Percentiles rank a stretch among this genome's conserved stretches.
These are phyloP conservation scores for Zalaria obscura DNA, from an alignment of 2,329 filamentous ascomycete species.

Conservation along the genomic window DNA sequence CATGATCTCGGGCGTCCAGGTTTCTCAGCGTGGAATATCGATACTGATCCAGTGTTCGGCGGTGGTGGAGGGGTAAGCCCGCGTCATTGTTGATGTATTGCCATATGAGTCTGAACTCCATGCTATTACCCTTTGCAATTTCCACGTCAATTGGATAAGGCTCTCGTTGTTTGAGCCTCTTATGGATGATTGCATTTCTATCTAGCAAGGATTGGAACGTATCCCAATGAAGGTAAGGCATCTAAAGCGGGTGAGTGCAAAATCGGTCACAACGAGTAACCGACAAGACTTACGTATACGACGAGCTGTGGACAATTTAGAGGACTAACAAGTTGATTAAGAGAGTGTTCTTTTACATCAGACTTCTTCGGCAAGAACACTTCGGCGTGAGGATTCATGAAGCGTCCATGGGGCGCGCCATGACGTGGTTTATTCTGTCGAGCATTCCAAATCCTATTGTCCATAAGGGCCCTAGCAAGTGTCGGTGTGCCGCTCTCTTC, in stretches of 20 bases:
- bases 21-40: slow-evolving; percentile 48
- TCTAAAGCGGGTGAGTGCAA: slow-evolving; percentile 21
- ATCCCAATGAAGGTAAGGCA: slow-evolving; percentile 51
- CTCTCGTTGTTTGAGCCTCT: slow-evolving; percentile 39
- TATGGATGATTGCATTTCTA: slow-evolving; percentile 40
- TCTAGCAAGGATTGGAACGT: slow-evolving; percentile 44
- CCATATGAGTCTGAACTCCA: slow-evolving; percentile 49
- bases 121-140: slow-evolving; percentile 39
- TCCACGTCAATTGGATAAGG: slow-evolving; percentile 41
- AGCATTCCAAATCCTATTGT: slow-evolving; percentile 15
- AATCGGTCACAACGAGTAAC: too few relatives aligned
- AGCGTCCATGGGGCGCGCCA: slow-evolving; percentile 25
- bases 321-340: slow-evolving; percentile 6
- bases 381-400: slow-evolving; percentile 21
- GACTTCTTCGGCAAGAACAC: slow-evolving; percentile 12
- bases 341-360: too few relatives aligned
- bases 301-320: slow-evolving; percentile 7
- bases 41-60: slow-evolving; percentile 49
- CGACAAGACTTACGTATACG: slow-evolving; percentile 5
- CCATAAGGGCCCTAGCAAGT: background rate
- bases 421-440: slow-evolving; percentile 23
- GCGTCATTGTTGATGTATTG: slow-evolving; percentile 38
- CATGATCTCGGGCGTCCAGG: slow-evolving; percentile 46
- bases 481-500: background rate
- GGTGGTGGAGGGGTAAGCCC: slow-evolving; percentile 47